Evolutionary conservation across 2,329 filamentous ascomycete genomes (phyloP).

Genomic region (Purpureocillium takamizusanense): DNA sequence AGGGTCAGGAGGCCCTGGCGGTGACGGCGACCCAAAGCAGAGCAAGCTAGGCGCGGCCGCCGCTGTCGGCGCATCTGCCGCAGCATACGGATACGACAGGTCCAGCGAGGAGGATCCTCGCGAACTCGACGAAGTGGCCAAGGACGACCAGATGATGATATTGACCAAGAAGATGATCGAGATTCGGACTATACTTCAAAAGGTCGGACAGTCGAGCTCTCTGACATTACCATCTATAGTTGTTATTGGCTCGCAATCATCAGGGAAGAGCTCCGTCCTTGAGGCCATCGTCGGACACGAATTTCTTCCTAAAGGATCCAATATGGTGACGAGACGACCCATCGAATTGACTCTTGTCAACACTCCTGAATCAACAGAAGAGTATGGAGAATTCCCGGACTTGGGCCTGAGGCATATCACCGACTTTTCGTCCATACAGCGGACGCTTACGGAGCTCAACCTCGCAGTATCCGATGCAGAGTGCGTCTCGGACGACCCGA

Average conservation of each 20-base stretch:
- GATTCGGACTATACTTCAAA: constrained; percentile 84
- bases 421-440: constrained; percentile 86
- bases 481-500: constrained; percentile 94
- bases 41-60: constrained; percentile 52
- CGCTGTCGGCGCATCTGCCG: constrained; percentile 62
- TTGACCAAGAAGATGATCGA: constrained; percentile 99
- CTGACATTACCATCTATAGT: constrained; percentile 92
- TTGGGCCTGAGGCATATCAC: constrained; percentile 82
- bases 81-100: constrained; percentile 71
- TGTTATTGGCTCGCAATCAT: constrained; percentile 98
- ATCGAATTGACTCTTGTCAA: constrained; percentile 96
- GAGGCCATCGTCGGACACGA: constrained; percentile 97
- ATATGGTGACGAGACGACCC: constrained; percentile 94
- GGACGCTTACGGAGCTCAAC: constrained; percentile 90
- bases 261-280: constrained; percentile 92
- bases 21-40: constrained; percentile 43
- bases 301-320: constrained; percentile 93
- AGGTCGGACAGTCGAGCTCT: constrained; percentile 82
- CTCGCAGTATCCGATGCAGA: constrained; percentile 82
- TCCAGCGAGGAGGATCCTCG: constrained; percentile 56
- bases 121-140: constrained; percentile 56
- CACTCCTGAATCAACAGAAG: constrained; percentile 74
- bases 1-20: constrained; percentile 37
- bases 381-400: constrained; percentile 95
- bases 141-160: constrained; percentile 99